Percentiles rank a stretch among this genome's conserved stretches.
Evolutionary conservation across 495 filamentous ascomycete genomes (phyloP).

Genomic region (Venustampulla echinocandica): DNA sequence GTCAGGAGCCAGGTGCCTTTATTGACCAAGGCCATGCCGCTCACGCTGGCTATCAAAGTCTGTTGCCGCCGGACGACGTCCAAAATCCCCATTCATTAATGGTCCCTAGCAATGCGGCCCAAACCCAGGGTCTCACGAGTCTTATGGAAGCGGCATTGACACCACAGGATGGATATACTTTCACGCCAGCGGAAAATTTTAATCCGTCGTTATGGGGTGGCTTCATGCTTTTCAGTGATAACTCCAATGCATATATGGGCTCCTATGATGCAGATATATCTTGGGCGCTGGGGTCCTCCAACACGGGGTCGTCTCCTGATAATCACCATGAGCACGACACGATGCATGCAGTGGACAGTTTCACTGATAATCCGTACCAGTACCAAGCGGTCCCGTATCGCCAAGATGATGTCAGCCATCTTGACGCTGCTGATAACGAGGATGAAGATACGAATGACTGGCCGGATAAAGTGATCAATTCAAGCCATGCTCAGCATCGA

Average conservation of each 20-base stretch:
- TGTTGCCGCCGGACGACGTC: background rate
- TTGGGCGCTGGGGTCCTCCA: constrained; percentile 12
- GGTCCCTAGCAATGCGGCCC: background rate
- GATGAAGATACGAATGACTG: constrained; percentile 19
- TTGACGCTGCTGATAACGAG: constrained; percentile 13
- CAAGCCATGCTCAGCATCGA: background rate
- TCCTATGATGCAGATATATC: constrained; percentile 20
- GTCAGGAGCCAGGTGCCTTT: background rate
- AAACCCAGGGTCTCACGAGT: constrained; percentile 14
- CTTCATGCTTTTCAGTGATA: constrained; percentile 16
- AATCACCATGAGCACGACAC: constrained; percentile 14
- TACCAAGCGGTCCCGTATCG: constrained; percentile 11
- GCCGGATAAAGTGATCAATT: constrained; percentile 14
- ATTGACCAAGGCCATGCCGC: background rate
- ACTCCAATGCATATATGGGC: constrained; percentile 15
- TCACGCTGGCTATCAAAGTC: background rate
- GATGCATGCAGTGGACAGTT: constrained; percentile 11
- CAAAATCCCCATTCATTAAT: background rate
- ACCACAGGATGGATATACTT: constrained; percentile 7
- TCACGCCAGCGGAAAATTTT: constrained; percentile 11
- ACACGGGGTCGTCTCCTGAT: constrained; percentile 9
- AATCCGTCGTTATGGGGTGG: constrained; percentile 16
- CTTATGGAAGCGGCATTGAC: constrained; percentile 21
- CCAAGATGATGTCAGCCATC: background rate
- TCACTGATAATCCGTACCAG: constrained; percentile 11